Percentiles rank a stretch among this genome's conserved stretches.
Evolutionary conservation across 768 basidiomycete genomes (phyloP).

Genomic region (Auriculariales sp.): DNA sequence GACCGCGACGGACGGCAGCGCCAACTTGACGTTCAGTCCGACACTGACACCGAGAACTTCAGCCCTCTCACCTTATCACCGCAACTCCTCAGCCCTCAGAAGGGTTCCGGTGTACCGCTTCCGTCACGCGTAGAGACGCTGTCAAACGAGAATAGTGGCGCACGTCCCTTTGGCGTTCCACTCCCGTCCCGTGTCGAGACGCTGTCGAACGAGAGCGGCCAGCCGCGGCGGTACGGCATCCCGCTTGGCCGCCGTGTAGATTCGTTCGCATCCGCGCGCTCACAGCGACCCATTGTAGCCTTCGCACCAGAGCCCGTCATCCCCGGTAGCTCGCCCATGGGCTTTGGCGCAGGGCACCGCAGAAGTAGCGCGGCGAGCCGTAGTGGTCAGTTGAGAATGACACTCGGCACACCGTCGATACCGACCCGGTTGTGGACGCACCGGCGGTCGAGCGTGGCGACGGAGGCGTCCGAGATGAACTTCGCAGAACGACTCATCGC

Average conservation of each 20-base stretch:
- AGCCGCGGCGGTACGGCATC: no score
- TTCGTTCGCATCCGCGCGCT: no score
- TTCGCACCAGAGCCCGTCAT: not conserved
- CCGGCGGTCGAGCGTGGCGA: not conserved
- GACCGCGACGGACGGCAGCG: slow-evolving; percentile 86
- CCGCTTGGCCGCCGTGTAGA: no score
- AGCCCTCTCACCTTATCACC: no score
- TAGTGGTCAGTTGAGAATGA: not conserved
- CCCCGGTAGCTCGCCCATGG: not conserved
- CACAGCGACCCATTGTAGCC: no score
- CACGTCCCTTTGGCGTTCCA: no score
- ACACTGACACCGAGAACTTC: slow-evolving; percentile 51
- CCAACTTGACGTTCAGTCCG: slow-evolving; percentile 50
- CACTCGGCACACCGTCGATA: not conserved
- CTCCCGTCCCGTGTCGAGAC: no score
- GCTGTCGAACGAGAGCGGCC: no score
- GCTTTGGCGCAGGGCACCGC: not conserved
- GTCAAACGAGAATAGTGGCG: no score
- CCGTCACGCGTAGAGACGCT: no score
- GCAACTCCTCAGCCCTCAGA: no score
- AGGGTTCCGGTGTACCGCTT: no score
- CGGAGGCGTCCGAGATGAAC: slow-evolving; percentile 35
- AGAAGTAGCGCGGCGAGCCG: not conserved
- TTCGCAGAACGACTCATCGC: slow-evolving; percentile 80
- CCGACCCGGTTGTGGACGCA: not conserved